These are phyloP conservation scores for Pichia californica DNA, from an alignment of 805 yeast species.

Conservation along the genomic window DNA sequence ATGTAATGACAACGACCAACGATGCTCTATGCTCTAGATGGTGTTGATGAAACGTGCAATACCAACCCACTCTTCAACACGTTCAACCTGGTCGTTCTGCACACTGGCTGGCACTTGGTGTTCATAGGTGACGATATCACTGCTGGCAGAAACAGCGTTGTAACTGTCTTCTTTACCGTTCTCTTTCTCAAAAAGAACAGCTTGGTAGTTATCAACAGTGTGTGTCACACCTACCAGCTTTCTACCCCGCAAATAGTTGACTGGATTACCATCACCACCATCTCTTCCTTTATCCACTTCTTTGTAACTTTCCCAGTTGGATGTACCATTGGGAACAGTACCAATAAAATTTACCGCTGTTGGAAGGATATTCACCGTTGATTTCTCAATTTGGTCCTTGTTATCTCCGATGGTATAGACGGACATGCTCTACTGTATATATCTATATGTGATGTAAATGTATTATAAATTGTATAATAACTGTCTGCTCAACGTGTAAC, in stretches of 20 bases:
- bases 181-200: slow-evolving; percentile 1
- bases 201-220: neutral
- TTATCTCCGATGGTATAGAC: neutral
- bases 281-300: too few relatives aligned
- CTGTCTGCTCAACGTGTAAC: too few relatives aligned
- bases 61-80: slow-evolving; percentile 12
- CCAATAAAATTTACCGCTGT: slow-evolving; percentile 3
- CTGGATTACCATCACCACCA: neutral
- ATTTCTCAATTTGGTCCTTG: neutral
- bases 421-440: neutral
- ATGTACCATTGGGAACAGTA: slow-evolving; percentile 4
- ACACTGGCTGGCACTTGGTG: slow-evolving; percentile 9
- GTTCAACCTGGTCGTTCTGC: slow-evolving; percentile 4
- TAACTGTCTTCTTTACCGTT: slow-evolving; percentile 2
- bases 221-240: slow-evolving; percentile 9
- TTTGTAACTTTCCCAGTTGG: neutral
- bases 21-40: too few relatives aligned
- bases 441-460: too few relatives aligned
- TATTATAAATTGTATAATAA: too few relatives aligned
- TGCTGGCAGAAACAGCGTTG: too few relatives aligned
- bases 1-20: too few relatives aligned
- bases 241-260: slow-evolving; percentile 14
- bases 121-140: slow-evolving; percentile 6
- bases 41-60: slow-evolving; percentile 1
- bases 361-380: slow-evolving; percentile 1